Conservation (phyloP, 2,329 filamentous ascomycete species). For the Chrysosporium queenslandicum region DNA sequence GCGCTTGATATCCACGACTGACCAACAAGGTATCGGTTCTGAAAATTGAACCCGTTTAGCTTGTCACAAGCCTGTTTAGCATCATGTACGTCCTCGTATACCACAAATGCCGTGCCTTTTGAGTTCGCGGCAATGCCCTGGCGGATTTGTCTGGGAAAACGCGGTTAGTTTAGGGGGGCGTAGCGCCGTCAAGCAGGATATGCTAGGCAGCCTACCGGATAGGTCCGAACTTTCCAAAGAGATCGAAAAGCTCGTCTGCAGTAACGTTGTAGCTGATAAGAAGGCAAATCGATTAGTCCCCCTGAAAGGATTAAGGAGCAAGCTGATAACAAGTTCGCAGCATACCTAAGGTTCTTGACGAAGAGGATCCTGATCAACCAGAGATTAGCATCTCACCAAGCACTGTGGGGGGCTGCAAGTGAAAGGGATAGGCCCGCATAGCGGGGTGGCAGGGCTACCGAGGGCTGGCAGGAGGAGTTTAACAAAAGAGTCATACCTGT, state of each 20-base stretch:
- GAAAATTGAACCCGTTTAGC: constrained; percentile 99
- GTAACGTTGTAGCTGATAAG: constrained; percentile 85
- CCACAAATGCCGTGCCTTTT: constrained; percentile 96
- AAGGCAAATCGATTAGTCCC: background rate
- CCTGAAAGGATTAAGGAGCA: background rate
- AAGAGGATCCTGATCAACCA: constrained; percentile 72
- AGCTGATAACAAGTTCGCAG: constrained; percentile 15
- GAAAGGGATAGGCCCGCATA: constrained; percentile 1
- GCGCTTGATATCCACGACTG: constrained; percentile 38
- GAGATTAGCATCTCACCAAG: constrained; percentile 1
- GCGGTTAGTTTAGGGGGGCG: constrained; percentile 17
- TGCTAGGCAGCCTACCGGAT: constrained; percentile 59
- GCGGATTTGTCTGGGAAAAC: constrained; percentile 73
- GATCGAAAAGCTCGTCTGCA: constrained; percentile 93
- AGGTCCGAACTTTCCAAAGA: constrained; percentile 95
- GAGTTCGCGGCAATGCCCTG: constrained; percentile 95
- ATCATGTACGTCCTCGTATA: constrained; percentile 99
- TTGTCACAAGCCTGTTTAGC: constrained; percentile 98
- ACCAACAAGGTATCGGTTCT: constrained; percentile 98
- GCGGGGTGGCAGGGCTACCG: background rate
- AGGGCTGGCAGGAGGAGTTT: background rate
- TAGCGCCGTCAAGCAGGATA: background rate
- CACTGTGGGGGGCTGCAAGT: constrained; percentile 2
- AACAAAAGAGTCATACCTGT: constrained; percentile 58
- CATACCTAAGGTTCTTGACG: constrained; percentile 97